These are phyloP conservation scores for Dactylonectria estremocensis DNA, from an alignment of 2,329 filamentous ascomycete genomes.

Conservation along the genomic window DNA sequence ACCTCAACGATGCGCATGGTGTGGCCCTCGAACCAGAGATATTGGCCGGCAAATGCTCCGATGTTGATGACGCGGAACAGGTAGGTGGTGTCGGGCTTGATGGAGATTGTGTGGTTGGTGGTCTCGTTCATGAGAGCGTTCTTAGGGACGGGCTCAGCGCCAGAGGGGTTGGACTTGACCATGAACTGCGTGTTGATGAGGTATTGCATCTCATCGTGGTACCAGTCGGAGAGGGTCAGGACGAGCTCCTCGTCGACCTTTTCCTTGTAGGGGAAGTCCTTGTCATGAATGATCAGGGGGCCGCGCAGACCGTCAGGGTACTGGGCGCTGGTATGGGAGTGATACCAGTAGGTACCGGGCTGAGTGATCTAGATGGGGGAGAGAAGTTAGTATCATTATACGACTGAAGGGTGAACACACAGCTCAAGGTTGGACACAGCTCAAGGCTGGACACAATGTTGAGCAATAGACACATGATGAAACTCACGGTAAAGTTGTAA, in stretches of 20 bases:
- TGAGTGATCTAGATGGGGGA: constrained; percentile 66
- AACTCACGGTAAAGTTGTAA: constrained; percentile 76
- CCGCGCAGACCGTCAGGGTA: constrained; percentile 80
- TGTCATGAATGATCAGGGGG: constrained; percentile 76
- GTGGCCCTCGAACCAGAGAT: constrained; percentile 77
- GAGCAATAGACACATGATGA: too few relatives aligned
- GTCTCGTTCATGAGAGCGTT: constrained; percentile 81
- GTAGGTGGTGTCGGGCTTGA: constrained; percentile 80
- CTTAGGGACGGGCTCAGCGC: constrained; percentile 77
- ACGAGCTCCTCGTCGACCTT: constrained; percentile 75
- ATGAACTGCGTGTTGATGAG: constrained; percentile 68
- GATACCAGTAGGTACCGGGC: constrained; percentile 86
- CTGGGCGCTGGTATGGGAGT: constrained; percentile 77
- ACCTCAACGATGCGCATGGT: constrained; percentile 81
- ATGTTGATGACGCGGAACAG: constrained; percentile 81
- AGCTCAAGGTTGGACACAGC: too few relatives aligned
- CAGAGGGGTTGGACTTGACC: constrained; percentile 68
- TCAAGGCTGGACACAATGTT: too few relatives aligned
- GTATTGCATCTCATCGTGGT: constrained; percentile 71
- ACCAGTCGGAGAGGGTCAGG: constrained; percentile 79
- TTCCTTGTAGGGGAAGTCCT: constrained; percentile 68
- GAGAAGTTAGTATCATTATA: constrained; percentile 16
- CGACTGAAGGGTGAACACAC: too few relatives aligned
- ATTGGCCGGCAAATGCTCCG: constrained; percentile 78
- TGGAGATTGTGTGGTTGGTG: constrained; percentile 69